phyloP scores from a whole-genome alignment of 257 asterid species.

The Solanum appendiculatum region DNA sequence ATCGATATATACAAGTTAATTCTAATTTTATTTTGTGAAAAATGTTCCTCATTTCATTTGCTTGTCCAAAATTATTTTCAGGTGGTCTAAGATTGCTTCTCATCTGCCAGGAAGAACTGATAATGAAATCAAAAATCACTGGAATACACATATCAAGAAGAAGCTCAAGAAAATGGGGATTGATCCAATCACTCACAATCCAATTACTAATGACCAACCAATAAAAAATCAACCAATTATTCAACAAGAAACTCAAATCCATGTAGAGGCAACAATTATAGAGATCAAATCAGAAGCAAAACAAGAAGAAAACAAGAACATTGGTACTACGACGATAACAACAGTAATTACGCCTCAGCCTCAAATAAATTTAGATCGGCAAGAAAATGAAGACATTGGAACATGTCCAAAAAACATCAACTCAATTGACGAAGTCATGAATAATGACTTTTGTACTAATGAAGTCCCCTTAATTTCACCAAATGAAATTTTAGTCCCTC shows the following conservation, averaged over 20 bases:
- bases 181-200: conserved; percentile 82
- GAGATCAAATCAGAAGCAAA: not conserved
- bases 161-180: conserved; percentile 84
- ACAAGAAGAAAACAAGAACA: not conserved
- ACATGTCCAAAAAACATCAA: not conserved
- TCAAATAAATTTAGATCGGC: not conserved
- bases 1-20: not conserved
- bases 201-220: conserved; percentile 14
- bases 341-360: not conserved
- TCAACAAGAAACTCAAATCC: not conserved
- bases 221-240: not conserved
- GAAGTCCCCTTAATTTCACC: conserved; percentile 59
- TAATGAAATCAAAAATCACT: conserved; percentile 90
- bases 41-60: not conserved
- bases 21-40: not conserved
- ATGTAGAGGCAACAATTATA: not conserved
- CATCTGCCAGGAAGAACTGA: conserved; percentile 95
- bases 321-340: not conserved
- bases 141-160: conserved; percentile 95
- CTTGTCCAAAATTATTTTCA: conserved; percentile 1
- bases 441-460: not conserved
- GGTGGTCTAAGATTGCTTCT: conserved; percentile 97
- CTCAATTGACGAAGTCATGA: conserved; percentile 29
- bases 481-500: conserved; percentile 37
- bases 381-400: not conserved